Evolutionary conservation across 768 basidiomycete species (phyloP).

Genomic region (Amanita thiersii): DNA sequence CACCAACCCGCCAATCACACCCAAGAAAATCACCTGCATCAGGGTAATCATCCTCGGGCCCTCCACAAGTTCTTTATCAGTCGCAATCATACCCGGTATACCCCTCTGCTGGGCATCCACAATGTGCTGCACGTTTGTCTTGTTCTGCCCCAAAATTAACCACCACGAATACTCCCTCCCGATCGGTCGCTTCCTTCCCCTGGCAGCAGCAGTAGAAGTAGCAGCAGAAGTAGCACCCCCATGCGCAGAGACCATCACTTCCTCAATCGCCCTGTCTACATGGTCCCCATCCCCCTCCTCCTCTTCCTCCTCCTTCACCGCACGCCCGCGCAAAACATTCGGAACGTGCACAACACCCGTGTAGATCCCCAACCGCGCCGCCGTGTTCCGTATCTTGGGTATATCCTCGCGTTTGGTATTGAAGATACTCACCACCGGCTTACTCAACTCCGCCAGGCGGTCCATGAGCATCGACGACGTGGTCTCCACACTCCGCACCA

Average conservation of each 20-base stretch:
- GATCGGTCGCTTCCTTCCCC: slow-evolving; percentile 2
- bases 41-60: slow-evolving; percentile 12
- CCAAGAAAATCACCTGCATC: slow-evolving; percentile 13
- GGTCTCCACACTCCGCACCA: slow-evolving; percentile 8
- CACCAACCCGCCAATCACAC: slow-evolving; percentile 11
- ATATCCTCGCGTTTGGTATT: slow-evolving; percentile 18
- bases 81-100: slow-evolving; percentile 15
- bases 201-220: too few relatives aligned
- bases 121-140: slow-evolving; percentile 18
- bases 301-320: slow-evolving; percentile 6
- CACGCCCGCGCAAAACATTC: neutral
- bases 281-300: slow-evolving; percentile 6
- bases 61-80: slow-evolving; percentile 7
- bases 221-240: too few relatives aligned
- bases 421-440: slow-evolving; percentile 22
- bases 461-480: slow-evolving; percentile 12
- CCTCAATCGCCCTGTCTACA: slow-evolving; percentile 7
- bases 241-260: too few relatives aligned
- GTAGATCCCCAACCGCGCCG: slow-evolving; percentile 19
- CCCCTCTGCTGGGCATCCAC: slow-evolving; percentile 16
- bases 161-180: slow-evolving; percentile 21
- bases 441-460: slow-evolving; percentile 13
- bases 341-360: slow-evolving; percentile 17
- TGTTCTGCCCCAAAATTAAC: slow-evolving; percentile 23
- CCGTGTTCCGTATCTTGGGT: slow-evolving; percentile 16